Evolutionary conservation across 805 yeast genomes (phyloP).

Genomic region (Maudiozyma bulderi): DNA sequence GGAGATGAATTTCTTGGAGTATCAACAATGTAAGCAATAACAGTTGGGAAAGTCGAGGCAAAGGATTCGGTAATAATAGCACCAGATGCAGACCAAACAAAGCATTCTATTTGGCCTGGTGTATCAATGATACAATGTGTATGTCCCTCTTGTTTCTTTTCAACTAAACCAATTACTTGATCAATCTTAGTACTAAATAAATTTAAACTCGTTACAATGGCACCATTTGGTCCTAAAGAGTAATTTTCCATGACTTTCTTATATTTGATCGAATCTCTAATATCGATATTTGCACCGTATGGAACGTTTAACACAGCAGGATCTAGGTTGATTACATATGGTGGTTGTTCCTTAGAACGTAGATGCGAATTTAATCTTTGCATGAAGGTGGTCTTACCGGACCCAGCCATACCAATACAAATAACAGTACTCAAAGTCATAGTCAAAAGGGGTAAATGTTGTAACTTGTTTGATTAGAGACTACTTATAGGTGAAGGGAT

Average conservation of each 20-base stretch:
- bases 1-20: constrained; percentile 94
- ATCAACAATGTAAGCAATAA: constrained; percentile 90
- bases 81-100: constrained; percentile 97
- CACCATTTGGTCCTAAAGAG: constrained; percentile 95
- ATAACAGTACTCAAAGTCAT: constrained; percentile 36
- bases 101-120: constrained; percentile 98
- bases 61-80: constrained; percentile 92
- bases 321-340: constrained; percentile 88
- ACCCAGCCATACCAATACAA: constrained; percentile 62
- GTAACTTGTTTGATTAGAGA: no score
- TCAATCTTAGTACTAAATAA: constrained; percentile 91
- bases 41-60: constrained; percentile 92
- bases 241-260: constrained; percentile 95
- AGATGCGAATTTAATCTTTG: constrained; percentile 87
- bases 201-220: constrained; percentile 90
- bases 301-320: constrained; percentile 96
- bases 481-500: no score
- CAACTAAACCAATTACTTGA: constrained; percentile 80
- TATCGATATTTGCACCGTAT: constrained; percentile 88
- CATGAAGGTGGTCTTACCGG: constrained; percentile 97
- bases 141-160: constrained; percentile 50
- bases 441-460: not conserved
- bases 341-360: constrained; percentile 61
- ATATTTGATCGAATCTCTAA: constrained; percentile 91
- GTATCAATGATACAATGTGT: constrained; percentile 84